Base-by-base conservation (phyloP, 2,329 filamentous ascomycete genomes). In the Cephalotrichum gorgonifer region DNA sequence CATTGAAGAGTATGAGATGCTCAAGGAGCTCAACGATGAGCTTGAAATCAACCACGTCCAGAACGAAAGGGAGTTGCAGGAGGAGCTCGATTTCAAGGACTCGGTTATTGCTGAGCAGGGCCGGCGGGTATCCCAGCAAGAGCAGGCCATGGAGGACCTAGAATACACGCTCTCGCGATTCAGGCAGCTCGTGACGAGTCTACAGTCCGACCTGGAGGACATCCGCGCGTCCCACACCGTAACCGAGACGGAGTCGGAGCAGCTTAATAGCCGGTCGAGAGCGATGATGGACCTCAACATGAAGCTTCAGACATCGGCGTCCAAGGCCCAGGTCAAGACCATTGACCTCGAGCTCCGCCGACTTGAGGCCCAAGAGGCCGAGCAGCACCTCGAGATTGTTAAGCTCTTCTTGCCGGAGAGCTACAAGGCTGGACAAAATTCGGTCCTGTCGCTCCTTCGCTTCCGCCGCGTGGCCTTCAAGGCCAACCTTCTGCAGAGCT, bases 251-350 rank as follows among this genome's bases (percentile, higher is more conserved):
- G 90, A 97, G 63, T 89, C 91, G 1, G 89, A 90, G 62, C 88
- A 97, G 63, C 79, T 97, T 49, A 90, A 84, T 55, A 86, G 80
- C 58, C 85, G 88, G 53, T 95, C 91, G 42, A 81, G 89, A 54
- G 89, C 91, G 48, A 95, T 98, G 85, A 86, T 95, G 79, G 91
- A 98, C 60, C 76, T 98, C 43, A 97, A 97, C 65, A 79, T 91
- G 76, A 94, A 95, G 67, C 76, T 98, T 41, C 91, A 95, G 60
- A 79, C 86, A 50, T 94, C 89, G 12, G 89, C 89, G 11, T 79
- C 88, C 38, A 95, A 95, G 70, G 86, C 91, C 3, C 91, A 95
- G 63, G 83, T 88, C 59, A 97, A 95, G 70, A 89, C 89, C 0
- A 95, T 98, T 53, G 90, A 96, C 56, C 74, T 96, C 27, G 90